These are phyloP conservation scores for Calonectria crousiana DNA, from an alignment of 2,329 filamentous ascomycete species.

Conservation along the genomic window DNA sequence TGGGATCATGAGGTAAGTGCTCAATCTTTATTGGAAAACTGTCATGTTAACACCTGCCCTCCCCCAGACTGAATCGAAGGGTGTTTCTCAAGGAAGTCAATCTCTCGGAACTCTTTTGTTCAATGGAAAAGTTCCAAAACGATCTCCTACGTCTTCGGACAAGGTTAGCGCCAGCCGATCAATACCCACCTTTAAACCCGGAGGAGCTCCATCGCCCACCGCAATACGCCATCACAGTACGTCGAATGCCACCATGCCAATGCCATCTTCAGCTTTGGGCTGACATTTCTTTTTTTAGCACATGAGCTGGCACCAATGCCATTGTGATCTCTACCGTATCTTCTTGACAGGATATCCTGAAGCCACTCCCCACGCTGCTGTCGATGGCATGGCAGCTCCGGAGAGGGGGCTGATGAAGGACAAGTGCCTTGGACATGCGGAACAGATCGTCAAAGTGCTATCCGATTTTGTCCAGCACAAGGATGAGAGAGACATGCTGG, in stretches of 20 bases:
- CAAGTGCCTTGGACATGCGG: conserved; percentile 53
- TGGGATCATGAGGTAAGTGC: conserved; percentile 34
- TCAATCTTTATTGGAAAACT: background rate
- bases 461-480: conserved; percentile 51
- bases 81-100: conserved; percentile 42
- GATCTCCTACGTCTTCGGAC: conserved; percentile 40
- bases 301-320: conserved; percentile 55
- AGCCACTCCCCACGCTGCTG: conserved; percentile 49
- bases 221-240: conserved; percentile 39
- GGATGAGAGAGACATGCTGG: conserved; percentile 46
- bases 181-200: conserved; percentile 33
- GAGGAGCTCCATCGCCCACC: conserved; percentile 34
- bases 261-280: accelerated
- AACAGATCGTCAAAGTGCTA: conserved; percentile 50
- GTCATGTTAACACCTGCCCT: background rate
- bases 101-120: conserved; percentile 38
- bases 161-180: conserved; percentile 35
- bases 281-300: conserved; percentile 27
- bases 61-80: conserved; percentile 35
- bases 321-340: conserved; percentile 60
- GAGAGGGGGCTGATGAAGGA: conserved; percentile 42
- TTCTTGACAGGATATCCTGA: conserved; percentile 56
- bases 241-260: background rate
- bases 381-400: conserved; percentile 44
- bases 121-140: conserved; percentile 43